A percentile compares a stretch with the other conserved stretches of the same genome.
Conservation (phyloP, 2,329 filamentous ascomycete genomes). For the Diaporthe citrichinensis region DNA sequence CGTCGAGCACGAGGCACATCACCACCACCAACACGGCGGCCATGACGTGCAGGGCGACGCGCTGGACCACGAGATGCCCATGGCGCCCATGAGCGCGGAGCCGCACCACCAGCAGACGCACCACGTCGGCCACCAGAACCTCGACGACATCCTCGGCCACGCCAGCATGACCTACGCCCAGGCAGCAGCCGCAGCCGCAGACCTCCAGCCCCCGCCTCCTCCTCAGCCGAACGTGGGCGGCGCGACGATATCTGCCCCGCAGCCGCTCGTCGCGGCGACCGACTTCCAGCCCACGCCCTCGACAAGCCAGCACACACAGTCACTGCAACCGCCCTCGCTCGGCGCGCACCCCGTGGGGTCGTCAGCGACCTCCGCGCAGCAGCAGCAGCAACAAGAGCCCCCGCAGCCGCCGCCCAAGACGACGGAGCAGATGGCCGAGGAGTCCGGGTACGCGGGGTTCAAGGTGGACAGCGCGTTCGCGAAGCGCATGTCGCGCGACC, state of each 20-base stretch:
- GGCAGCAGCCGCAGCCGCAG: slow-evolving; percentile 38
- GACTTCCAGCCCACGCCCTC: slow-evolving; percentile 42
- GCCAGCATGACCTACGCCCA: slow-evolving; percentile 33
- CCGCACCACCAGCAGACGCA: slow-evolving; percentile 37
- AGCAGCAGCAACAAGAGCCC: slow-evolving; percentile 44
- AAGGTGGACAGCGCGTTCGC: slow-evolving; percentile 68
- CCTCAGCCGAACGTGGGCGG: slow-evolving; percentile 37
- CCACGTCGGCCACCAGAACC: slow-evolving; percentile 28
- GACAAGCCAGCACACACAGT: slow-evolving; percentile 18
- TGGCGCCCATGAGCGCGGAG: slow-evolving; percentile 40
- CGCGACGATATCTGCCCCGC: slow-evolving; percentile 39
- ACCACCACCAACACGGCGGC: slow-evolving; percentile 18
- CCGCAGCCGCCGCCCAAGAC: slow-evolving; percentile 53
- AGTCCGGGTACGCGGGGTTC: slow-evolving; percentile 62
- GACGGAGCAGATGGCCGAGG: slow-evolving; percentile 62
- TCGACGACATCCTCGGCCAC: slow-evolving; percentile 38
- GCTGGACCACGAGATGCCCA: slow-evolving; percentile 41
- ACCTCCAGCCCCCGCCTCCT: slow-evolving; percentile 38
- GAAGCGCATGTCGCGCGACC: slow-evolving; percentile 66
- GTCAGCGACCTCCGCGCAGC: background rate
- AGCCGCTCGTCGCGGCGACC: slow-evolving; percentile 42
- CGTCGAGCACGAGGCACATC: slow-evolving; percentile 4
- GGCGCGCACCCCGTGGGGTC: background rate
- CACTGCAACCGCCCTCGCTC: background rate
- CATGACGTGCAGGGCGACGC: slow-evolving; percentile 32